These are phyloP conservation scores for Phialophora tarda DNA, from an alignment of 2,329 filamentous ascomycete species.

Conservation along the genomic window DNA sequence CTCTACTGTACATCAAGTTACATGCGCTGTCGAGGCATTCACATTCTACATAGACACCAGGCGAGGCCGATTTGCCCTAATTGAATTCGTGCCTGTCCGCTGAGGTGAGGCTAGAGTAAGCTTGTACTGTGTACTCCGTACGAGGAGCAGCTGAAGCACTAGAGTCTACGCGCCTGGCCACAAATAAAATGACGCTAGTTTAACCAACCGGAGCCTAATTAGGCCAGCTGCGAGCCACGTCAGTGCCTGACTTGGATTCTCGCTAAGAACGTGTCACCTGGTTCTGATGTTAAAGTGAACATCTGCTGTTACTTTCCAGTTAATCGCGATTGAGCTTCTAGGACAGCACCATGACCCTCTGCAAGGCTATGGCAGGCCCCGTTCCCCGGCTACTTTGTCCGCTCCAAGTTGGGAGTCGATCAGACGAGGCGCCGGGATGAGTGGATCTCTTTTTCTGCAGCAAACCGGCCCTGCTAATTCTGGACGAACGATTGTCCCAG, in stretches of 20 bases:
- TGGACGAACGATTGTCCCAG: no score
- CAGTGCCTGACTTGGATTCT: neutral
- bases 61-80: no score
- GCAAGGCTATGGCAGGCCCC: neutral
- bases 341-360: slow-evolving; percentile 37
- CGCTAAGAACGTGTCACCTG: neutral
- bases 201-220: neutral
- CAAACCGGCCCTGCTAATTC: no score
- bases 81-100: neutral
- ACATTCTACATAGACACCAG: no score
- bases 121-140: neutral
- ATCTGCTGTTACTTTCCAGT: slow-evolving; percentile 48
- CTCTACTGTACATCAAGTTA: neutral
- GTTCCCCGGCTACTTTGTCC: no score
- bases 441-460: no score
- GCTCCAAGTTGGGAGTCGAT: no score
- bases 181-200: neutral
- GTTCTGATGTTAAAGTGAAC: slow-evolving; percentile 31
- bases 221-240: neutral
- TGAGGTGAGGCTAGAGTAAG: no score
- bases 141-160: neutral
- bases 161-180: neutral
- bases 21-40: no score
- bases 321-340: slow-evolving; percentile 48
- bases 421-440: no score